Base-by-base conservation (phyloP, 176 grass and related monocot species). In the Musa acuminata region DNA sequence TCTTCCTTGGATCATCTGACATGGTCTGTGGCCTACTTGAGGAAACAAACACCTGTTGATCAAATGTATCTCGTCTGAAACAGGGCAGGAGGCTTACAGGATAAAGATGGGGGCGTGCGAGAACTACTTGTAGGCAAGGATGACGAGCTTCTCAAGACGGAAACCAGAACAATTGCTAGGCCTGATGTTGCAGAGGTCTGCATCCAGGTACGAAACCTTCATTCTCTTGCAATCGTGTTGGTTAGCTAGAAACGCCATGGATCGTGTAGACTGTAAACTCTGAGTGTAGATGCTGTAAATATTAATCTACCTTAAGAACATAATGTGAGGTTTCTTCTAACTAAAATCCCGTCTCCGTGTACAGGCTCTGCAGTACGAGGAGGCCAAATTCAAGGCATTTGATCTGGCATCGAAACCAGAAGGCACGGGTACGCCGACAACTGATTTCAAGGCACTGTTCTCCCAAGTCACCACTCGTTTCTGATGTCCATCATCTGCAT, bases 341-440 rank as follows among this genome's bases (percentile, higher is more conserved):
- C 26, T 27, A 27, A 27, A 27, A 27, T 27, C 26, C 26, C 26
- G 64, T 69, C 66, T 76, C 24, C 8, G 5, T 52, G 1, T 24
- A 67, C 81, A 97, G 94, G 90, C 94, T 68, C 83, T 97, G 77
- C 80, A 87, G 75, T 82, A 83, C 69, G 87, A 93, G 24, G 90
- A 93, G 51, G 87, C 87, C 80, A 93, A 81, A 43, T 88, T 90
- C 77, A 93, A 91, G 84, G 90, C 94, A 27, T 87, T 93, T 85
- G 94, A 93, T 87, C 84, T 97, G 48, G 90, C 94, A 67, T 97
- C 90, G 72, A 97, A 91, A 74, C 90, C 90, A n/a, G 94, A 97
- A 75, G 94, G 90, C 73, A 88, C 89, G 82, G 94, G 90, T 72
- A 82, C 71, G 59, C 94, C 94, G 6, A 97, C 87, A 1, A 84